These are phyloP conservation scores for Trichophyton schoenleinii DNA, from an alignment of 2,329 filamentous ascomycete species.

Conservation along the genomic window DNA sequence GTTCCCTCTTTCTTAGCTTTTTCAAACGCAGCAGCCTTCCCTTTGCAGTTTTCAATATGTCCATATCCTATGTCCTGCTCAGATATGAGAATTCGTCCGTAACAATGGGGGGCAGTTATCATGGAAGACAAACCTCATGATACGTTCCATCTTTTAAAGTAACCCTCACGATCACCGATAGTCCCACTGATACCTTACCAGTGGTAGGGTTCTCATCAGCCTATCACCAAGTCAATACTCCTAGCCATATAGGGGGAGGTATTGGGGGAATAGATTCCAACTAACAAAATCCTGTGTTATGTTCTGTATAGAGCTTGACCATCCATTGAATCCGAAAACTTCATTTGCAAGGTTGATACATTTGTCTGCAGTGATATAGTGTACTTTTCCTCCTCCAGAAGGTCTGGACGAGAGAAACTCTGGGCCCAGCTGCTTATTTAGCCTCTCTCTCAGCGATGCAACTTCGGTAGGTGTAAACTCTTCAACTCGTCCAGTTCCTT, in stretches of 20 bases:
- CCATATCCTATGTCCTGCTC: conserved; percentile 79
- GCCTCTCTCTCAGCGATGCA: conserved; percentile 68
- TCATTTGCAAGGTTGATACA: conserved; percentile 91
- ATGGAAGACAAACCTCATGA: conserved; percentile 52
- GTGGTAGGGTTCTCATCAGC: conserved; percentile 71
- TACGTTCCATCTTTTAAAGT: conserved; percentile 88
- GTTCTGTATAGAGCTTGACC: conserved; percentile 91
- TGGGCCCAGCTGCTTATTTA: conserved; percentile 87
- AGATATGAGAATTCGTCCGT: not conserved
- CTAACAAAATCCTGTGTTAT: conserved; percentile 82
- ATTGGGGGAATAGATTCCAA: conserved; percentile 5
- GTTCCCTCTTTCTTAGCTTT: conserved; percentile 98
- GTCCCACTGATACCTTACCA: conserved; percentile 66
- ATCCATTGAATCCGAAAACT: conserved; percentile 93
- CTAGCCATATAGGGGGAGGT: not conserved
- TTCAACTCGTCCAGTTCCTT: conserved; percentile 53
- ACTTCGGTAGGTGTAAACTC: conserved; percentile 86
- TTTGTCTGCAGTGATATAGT: conserved; percentile 93
- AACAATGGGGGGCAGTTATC: conserved; percentile 1
- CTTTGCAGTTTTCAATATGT: conserved; percentile 88
- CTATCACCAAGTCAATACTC: conserved; percentile 21
- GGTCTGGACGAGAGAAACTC: conserved; percentile 85
- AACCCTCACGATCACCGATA: conserved; percentile 83
- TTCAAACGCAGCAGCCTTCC: conserved; percentile 90
- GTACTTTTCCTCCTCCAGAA: conserved; percentile 75